Percentiles rank a stretch among this genome's conserved stretches.
These are phyloP conservation scores for Zoysia pacifica DNA, from an alignment of 176 grass and related monocot genomes.

Conservation along the genomic window DNA sequence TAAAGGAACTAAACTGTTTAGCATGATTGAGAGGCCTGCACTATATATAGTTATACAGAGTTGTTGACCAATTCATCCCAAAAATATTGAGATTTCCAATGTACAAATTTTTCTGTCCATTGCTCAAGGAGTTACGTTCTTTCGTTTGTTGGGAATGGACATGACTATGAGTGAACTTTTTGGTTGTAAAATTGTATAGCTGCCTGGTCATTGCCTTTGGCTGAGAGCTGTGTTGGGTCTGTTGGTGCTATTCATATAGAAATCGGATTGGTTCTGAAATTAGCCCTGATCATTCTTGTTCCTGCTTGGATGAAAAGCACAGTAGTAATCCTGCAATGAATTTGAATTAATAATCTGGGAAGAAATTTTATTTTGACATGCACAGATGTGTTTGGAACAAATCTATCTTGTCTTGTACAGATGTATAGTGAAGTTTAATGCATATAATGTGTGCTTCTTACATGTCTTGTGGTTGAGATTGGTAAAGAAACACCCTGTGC, in stretches of 20 bases:
- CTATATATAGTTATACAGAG: neutral
- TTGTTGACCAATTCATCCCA: neutral
- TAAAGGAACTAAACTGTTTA: neutral
- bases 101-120: neutral
- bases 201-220: neutral
- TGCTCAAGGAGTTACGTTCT: neutral
- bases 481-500: neutral
- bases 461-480: neutral
- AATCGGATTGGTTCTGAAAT: neutral
- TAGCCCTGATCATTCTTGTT: neutral
- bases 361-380: neutral
- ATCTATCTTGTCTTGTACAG: neutral
- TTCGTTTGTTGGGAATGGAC: neutral
- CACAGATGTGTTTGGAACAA: neutral
- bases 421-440: neutral
- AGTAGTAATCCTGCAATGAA: neutral
- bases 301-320: slow-evolving; percentile 6
- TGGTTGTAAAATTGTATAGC: neutral
- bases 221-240: neutral
- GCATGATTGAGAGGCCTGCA: neutral
- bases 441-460: slow-evolving; percentile 1
- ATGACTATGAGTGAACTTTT: neutral
- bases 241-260: slow-evolving; percentile 1
- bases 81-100: neutral
- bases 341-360: neutral